These are phyloP conservation scores for Zopfia rhizophila DNA, from an alignment of 2,329 filamentous ascomycete genomes.

Conservation along the genomic window DNA sequence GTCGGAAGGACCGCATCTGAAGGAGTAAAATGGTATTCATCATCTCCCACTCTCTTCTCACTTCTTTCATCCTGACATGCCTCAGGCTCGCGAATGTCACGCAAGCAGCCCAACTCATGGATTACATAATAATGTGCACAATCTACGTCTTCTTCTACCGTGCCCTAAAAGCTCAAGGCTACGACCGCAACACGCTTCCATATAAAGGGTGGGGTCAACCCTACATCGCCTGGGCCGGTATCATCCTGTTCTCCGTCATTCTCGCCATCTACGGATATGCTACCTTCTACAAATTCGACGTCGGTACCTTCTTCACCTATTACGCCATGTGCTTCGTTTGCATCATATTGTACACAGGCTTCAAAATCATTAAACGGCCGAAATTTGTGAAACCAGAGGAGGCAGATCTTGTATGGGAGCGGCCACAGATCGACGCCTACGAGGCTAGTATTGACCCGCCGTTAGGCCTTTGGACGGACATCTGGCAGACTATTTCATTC, in stretches of 20 bases:
- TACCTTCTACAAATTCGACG: slow-evolving; percentile 27
- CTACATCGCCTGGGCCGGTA: slow-evolving; percentile 16
- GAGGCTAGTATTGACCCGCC: slow-evolving; percentile 31
- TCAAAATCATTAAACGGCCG: slow-evolving; percentile 69
- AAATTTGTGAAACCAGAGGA: slow-evolving; percentile 62
- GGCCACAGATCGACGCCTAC: slow-evolving; percentile 34
- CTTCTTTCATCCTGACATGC: no score
- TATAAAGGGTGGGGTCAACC: slow-evolving; percentile 55
- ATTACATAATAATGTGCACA: slow-evolving; percentile 54
- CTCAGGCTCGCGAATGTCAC: slow-evolving; percentile 23
- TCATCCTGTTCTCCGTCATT: slow-evolving; percentile 11
- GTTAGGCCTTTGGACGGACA: slow-evolving; percentile 41
- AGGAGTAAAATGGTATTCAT: slow-evolving; percentile 77
- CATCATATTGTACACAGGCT: slow-evolving; percentile 62
- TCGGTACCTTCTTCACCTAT: slow-evolving; percentile 62
- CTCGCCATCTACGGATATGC: slow-evolving; percentile 21
- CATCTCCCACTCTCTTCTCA: no score
- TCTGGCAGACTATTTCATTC: slow-evolving; percentile 19
- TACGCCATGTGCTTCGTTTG: slow-evolving; percentile 60
- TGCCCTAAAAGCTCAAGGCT: slow-evolving; percentile 56
- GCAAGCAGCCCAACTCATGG: slow-evolving; percentile 20
- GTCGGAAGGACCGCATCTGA: slow-evolving; percentile 70
- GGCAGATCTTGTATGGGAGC: slow-evolving; percentile 46
- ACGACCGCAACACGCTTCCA: slow-evolving; percentile 58
- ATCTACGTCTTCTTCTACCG: slow-evolving; percentile 68